A percentile compares a stretch with the other conserved stretches of the same genome.
These are phyloP conservation scores for Phytophthora foliorum DNA, from an alignment of 352 stramenopile species.

Conservation along the genomic window DNA sequence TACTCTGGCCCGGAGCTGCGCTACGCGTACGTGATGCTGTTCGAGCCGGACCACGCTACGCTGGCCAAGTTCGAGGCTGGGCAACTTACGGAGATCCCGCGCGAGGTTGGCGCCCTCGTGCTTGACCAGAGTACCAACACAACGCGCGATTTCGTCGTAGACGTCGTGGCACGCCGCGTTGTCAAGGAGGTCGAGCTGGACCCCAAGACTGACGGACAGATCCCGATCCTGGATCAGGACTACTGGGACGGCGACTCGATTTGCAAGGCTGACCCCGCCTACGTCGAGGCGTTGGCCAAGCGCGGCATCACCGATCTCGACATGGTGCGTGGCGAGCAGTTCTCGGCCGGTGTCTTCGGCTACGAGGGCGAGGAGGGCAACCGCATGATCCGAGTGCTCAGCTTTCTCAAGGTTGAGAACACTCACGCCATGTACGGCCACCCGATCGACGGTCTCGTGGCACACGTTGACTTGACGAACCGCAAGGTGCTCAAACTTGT, in stretches of 20 bases:
- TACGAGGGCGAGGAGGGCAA: constrained; percentile 49
- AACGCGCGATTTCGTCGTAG: constrained; percentile 51
- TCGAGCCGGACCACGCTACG: constrained; percentile 56
- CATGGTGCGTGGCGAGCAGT: constrained; percentile 49
- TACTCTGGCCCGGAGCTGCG: constrained; percentile 44
- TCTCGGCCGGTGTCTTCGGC: constrained; percentile 56
- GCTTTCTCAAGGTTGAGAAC: constrained; percentile 49
- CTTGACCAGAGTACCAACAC: constrained; percentile 48
- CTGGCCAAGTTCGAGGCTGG: constrained; percentile 49
- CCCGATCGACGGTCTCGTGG: constrained; percentile 57
- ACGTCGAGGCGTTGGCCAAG: constrained; percentile 50
- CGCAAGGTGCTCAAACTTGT: constrained; percentile 49
- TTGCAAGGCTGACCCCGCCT: constrained; percentile 52
- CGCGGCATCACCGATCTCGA: constrained; percentile 58
- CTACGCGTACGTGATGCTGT: constrained; percentile 67
- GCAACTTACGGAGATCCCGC: constrained; percentile 42
- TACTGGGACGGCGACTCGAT: constrained; percentile 55
- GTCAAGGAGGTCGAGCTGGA: constrained; percentile 47
- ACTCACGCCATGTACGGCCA: constrained; percentile 64
- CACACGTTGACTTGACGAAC: constrained; percentile 55
- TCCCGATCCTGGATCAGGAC: constrained; percentile 57
- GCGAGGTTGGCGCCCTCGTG: constrained; percentile 52
- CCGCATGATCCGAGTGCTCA: constrained; percentile 62
- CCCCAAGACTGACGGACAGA: constrained; percentile 53
- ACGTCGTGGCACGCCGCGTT: constrained; percentile 43